Evolutionary conservation across 257 asterid species (phyloP).

Genomic region (Solanum pinnatisectum): DNA sequence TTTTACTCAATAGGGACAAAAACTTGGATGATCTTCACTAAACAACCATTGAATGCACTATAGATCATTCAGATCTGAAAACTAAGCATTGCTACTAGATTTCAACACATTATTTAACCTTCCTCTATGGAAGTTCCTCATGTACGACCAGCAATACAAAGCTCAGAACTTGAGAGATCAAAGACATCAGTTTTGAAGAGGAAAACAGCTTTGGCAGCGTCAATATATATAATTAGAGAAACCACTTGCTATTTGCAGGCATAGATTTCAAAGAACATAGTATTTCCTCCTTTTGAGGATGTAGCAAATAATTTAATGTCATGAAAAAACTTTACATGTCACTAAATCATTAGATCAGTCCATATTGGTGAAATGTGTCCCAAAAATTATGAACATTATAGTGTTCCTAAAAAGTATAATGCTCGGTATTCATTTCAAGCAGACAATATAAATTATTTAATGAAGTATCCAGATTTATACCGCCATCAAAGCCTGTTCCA

Average conservation of each 20-base stretch:
- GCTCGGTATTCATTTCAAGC: background rate
- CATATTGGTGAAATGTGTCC: background rate
- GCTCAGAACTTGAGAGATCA: background rate
- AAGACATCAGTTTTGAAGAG: background rate
- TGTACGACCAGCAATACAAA: background rate
- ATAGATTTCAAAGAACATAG: background rate
- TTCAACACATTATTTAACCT: background rate
- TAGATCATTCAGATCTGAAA: background rate
- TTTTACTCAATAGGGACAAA: background rate
- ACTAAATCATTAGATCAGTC: background rate
- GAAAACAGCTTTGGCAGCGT: background rate
- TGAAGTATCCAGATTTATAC: conserved; percentile 16
- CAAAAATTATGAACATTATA: background rate
- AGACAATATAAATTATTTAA: background rate
- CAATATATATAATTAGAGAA: background rate
- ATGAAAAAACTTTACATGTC: background rate
- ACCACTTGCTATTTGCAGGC: background rate
- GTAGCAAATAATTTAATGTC: background rate
- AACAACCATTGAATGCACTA: background rate
- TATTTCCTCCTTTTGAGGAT: background rate
- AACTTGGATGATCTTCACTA: background rate
- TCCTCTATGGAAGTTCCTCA: background rate
- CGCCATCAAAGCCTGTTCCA: conserved; percentile 71
- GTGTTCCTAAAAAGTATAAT: background rate
- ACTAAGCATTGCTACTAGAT: background rate